phyloP scores from a whole-genome alignment of 352 stramenopile species.

The Phytophthora rubi region DNA sequence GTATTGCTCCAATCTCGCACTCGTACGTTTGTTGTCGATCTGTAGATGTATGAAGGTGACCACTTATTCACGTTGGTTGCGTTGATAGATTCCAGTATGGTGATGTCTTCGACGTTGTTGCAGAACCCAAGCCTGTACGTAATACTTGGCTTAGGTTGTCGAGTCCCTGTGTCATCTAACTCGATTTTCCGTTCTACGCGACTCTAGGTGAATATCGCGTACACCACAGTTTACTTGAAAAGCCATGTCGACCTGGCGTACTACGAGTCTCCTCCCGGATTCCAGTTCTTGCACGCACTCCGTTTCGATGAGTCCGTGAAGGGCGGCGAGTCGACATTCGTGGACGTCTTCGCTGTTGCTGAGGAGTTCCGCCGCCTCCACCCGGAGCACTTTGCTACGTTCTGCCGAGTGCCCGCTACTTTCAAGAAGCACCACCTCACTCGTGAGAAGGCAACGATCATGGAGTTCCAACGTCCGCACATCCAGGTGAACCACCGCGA shows the following conservation, averaged over 20 bases:
- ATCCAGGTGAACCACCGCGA: constrained; percentile 89
- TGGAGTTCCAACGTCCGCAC: constrained; percentile 95
- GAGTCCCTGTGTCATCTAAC: not conserved
- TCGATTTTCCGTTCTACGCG: not conserved
- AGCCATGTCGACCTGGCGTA: constrained; percentile 96
- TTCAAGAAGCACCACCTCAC: constrained; percentile 96
- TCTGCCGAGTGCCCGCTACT: constrained; percentile 89
- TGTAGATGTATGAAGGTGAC: not conserved
- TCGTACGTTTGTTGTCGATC: constrained; percentile 52
- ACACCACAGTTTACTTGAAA: constrained; percentile 90
- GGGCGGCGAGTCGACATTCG: constrained; percentile 86
- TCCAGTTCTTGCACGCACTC: constrained; percentile 95
- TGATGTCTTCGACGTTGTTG: constrained; percentile 86
- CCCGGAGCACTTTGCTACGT: constrained; percentile 75
- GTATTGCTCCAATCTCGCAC: constrained; percentile 82
- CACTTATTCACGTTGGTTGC: not conserved
- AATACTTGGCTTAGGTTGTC: not conserved
- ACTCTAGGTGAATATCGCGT: constrained; percentile 94
- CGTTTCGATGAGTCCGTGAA: constrained; percentile 86
- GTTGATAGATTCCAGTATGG: constrained; percentile 78
- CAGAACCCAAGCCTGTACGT: constrained; percentile 78
- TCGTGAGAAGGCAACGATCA: constrained; percentile 85
- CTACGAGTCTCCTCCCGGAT: constrained; percentile 96
- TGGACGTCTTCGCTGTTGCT: constrained; percentile 82
- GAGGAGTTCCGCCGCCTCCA: constrained; percentile 70